Conservation (phyloP, 1,139 yeast genomes). For the Blastobotrys proliferans region DNA sequence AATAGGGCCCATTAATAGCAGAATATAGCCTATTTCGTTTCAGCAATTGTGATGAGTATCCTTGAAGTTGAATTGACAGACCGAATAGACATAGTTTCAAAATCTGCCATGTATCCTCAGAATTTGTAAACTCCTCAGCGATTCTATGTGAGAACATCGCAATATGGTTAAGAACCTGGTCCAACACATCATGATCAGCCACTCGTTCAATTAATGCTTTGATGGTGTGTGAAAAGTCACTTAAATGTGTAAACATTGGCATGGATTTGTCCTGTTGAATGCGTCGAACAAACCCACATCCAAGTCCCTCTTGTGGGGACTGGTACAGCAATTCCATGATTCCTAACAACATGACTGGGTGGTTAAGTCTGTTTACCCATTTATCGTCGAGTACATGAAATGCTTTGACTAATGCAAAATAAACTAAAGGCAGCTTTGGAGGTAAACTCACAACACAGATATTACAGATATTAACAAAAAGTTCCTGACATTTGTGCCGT, state of each 20-base stretch:
- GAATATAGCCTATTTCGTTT: conserved; percentile 13
- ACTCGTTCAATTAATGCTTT: conserved; percentile 18
- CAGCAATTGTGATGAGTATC: conserved; percentile 43
- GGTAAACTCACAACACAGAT: conserved; percentile 5
- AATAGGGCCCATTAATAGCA: conserved; percentile 20
- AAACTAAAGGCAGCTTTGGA: conserved; percentile 4
- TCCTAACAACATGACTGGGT: not conserved
- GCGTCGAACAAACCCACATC: not conserved
- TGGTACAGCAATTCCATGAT: conserved; percentile 5
- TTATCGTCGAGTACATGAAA: conserved; percentile 10
- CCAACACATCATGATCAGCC: conserved; percentile 11
- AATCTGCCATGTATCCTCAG: conserved; percentile 25
- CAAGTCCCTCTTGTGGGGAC: conserved; percentile 2
- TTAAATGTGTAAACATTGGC: conserved; percentile 17
- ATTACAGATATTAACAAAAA: conserved; percentile 18
- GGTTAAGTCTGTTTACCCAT: conserved; percentile 2
- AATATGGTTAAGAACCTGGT: conserved; percentile 12
- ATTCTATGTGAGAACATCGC: conserved; percentile 8
- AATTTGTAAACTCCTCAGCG: conserved; percentile 3
- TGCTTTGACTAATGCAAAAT: conserved; percentile 12
- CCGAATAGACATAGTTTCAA: conserved; percentile 49
- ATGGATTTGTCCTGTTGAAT: not conserved
- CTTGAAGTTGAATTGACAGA: conserved; percentile 52
- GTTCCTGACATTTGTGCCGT: conserved; percentile 15
- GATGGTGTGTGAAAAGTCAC: conserved; percentile 21